These are phyloP conservation scores for Immersiporthe knoxdaviesiana DNA, from an alignment of 2,329 filamentous ascomycete genomes.

Conservation along the genomic window DNA sequence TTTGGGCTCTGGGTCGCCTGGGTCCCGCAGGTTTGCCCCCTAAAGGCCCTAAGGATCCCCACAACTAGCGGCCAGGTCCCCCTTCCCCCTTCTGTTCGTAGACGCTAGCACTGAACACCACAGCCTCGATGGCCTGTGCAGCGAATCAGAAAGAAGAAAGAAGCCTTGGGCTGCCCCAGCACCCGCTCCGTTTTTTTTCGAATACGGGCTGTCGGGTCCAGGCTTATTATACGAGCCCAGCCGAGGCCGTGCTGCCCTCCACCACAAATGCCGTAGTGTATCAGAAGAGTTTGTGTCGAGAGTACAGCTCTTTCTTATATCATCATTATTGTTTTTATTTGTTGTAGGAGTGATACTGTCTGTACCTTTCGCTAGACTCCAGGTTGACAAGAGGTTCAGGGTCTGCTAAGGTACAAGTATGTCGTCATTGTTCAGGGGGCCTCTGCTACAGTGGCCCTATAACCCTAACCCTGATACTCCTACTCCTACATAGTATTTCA, in stretches of 20 bases:
- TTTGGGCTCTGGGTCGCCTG: neutral
- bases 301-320: too few species aligned
- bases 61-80: neutral
- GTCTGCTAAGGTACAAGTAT: neutral
- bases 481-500: too few species aligned
- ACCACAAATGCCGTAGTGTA: neutral
- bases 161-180: neutral
- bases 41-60: too few species aligned
- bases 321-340: too few species aligned
- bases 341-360: neutral
- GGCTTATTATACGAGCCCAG: conserved; percentile 9
- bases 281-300: too few species aligned
- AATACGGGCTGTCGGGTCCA: conserved; percentile 14
- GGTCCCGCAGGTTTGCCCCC: neutral
- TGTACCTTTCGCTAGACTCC: neutral
- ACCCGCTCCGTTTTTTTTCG: neutral
- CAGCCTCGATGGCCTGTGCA: neutral
- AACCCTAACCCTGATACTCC: neutral
- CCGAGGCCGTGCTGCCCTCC: neutral
- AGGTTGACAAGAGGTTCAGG: neutral
- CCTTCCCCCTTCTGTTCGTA: neutral
- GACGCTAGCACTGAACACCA: neutral
- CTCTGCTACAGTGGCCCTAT: neutral
- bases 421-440: conserved; percentile 5
- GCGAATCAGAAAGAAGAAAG: conserved; percentile 12